These are phyloP conservation scores for Paracoccidioides lutzii DNA, from an alignment of 2,329 filamentous ascomycete genomes.

Conservation along the genomic window DNA sequence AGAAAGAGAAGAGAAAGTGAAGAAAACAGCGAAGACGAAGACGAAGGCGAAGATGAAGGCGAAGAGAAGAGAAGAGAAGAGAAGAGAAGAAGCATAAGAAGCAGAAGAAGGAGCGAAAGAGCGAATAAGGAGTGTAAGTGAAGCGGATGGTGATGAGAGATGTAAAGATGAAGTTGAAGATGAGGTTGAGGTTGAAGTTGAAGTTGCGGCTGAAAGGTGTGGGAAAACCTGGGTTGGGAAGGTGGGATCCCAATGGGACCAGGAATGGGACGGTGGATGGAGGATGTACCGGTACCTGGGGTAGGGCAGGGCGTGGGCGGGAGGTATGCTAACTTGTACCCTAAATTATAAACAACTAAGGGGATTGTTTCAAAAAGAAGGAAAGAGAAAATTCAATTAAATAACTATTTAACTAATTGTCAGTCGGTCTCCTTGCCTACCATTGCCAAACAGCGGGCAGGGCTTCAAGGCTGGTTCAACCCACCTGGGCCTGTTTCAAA, in stretches of 20 bases:
- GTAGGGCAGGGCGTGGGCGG: background rate
- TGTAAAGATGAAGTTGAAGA: conserved; percentile 4
- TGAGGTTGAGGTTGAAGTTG: background rate
- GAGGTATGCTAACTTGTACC: no score
- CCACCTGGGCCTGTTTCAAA: no score
- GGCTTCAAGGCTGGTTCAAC: no score
- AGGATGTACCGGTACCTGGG: background rate
- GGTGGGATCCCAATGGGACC: background rate
- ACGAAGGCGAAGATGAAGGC: no score
- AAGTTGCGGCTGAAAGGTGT: background rate
- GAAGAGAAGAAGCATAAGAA: background rate
- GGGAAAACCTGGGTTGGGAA: background rate
- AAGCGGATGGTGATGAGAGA: conserved; percentile 6
- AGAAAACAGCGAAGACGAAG: no score
- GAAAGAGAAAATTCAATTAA: no score
- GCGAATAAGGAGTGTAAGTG: conserved; percentile 4
- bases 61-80: conserved; percentile 9
- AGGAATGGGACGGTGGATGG: background rate
- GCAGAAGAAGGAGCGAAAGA: conserved; percentile 8
- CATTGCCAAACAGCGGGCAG: no score
- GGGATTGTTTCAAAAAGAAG: background rate
- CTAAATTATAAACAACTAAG: no score
- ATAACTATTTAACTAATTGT: no score
- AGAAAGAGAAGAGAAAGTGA: conserved; percentile 17
- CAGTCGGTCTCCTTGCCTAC: no score